Conservation (phyloP, 106 monocot species). For the Phalaenopsis equestris region DNA sequence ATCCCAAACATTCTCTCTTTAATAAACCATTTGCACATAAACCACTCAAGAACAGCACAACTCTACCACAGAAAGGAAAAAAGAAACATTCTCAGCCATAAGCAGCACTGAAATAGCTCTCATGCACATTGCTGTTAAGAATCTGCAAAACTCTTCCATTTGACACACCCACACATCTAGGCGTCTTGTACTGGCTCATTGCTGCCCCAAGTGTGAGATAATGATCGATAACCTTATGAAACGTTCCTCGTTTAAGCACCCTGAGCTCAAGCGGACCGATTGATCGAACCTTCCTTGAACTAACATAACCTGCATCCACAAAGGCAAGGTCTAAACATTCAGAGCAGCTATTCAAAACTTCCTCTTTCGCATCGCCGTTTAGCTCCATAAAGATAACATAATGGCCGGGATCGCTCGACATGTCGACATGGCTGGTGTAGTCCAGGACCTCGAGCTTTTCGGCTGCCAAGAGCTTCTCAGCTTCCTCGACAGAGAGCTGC, state of each 20-base stretch:
- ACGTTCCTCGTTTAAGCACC: slow-evolving; percentile 58
- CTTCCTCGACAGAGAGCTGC: slow-evolving; percentile 58
- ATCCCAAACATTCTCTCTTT: not conserved
- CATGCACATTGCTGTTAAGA: slow-evolving; percentile 33
- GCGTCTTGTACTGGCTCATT: slow-evolving; percentile 81
- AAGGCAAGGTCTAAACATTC: slow-evolving; percentile 67
- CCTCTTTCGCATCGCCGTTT: slow-evolving; percentile 38
- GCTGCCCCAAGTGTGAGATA: slow-evolving; percentile 52
- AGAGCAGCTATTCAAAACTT: slow-evolving; percentile 49
- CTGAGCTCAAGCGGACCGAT: slow-evolving; percentile 72
- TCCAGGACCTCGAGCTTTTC: slow-evolving; percentile 81
- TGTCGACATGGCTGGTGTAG: slow-evolving; percentile 67
- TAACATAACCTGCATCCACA: slow-evolving; percentile 54
- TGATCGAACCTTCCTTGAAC: slow-evolving; percentile 41
- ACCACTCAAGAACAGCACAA: not conserved
- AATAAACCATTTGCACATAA: not conserved
- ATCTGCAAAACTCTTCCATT: slow-evolving; percentile 60
- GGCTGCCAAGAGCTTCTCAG: slow-evolving; percentile 37
- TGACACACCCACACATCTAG: slow-evolving; percentile 32
- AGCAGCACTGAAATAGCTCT: slow-evolving; percentile 51
- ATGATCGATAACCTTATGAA: slow-evolving; percentile 62
- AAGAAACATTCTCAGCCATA: slow-evolving; percentile 20
- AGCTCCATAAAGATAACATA: slow-evolving; percentile 90
- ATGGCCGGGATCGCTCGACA: slow-evolving; percentile 55
- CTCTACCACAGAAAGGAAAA: not conserved